These are phyloP conservation scores for Phenoliferia sp. DNA, from an alignment of 1,284 basidiomycete species.

Conservation along the genomic window DNA sequence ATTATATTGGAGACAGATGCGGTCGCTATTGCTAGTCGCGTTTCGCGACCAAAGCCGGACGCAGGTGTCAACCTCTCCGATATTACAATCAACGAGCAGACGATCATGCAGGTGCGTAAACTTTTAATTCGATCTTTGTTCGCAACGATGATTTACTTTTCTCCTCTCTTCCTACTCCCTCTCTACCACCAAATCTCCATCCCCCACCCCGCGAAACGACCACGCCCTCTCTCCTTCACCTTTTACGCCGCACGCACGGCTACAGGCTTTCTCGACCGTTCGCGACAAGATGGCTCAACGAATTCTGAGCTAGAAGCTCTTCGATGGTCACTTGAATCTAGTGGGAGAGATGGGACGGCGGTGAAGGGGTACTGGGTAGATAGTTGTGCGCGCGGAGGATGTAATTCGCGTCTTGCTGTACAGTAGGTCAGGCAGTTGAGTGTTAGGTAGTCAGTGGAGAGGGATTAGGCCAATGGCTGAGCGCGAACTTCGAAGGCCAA, in stretches of 20 bases:
- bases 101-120: constrained; percentile 71
- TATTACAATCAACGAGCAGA: constrained; percentile 98
- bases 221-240: background rate
- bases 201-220: background rate
- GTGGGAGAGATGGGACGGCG: background rate
- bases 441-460: no score
- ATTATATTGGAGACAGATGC: constrained; percentile 97
- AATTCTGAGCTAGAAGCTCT: constrained; percentile 41
- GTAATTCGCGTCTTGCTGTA: no score
- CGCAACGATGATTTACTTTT: background rate
- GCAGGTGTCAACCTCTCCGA: constrained; percentile 61
- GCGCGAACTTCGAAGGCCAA: no score
- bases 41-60: constrained; percentile 87
- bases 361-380: no score
- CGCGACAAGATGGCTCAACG: constrained; percentile 69
- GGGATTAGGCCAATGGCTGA: no score
- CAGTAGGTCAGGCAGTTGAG: no score
- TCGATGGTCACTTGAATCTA: no score
- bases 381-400: no score
- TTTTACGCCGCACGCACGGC: background rate
- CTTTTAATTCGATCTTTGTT: background rate
- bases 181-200: background rate
- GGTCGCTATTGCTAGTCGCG: constrained; percentile 87
- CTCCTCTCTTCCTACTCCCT: background rate
- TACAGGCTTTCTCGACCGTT: constrained; percentile 63